phyloP scores from a whole-genome alignment of 148 eudicot species.

The Nyssa sinensis region DNA sequence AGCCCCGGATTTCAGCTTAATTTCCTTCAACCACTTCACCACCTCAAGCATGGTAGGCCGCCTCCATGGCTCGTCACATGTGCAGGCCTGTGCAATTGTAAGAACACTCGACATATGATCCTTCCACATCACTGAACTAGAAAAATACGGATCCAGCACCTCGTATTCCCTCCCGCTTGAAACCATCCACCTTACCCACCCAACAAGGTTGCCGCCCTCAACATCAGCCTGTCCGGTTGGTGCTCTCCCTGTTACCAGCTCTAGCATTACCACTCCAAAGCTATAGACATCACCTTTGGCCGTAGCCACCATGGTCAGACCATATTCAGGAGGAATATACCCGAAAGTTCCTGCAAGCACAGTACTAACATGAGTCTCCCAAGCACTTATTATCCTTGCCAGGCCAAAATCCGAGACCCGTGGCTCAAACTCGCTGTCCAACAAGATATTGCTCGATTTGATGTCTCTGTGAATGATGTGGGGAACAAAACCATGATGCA shows the following conservation, averaged over 20 bases:
- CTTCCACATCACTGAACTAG: constrained; percentile 36
- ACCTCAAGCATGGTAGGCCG: constrained; percentile 82
- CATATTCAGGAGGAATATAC: constrained; percentile 93
- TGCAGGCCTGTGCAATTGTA: constrained; percentile 62
- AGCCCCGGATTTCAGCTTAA: too few relatives aligned
- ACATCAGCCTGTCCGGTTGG: too few relatives aligned
- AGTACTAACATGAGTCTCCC: constrained; percentile 90
- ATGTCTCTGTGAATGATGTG: too few relatives aligned
- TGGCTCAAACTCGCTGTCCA: constrained; percentile 70
- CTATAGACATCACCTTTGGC: too few relatives aligned
- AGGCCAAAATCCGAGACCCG: constrained; percentile 89
- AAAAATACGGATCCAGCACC: constrained; percentile 50
- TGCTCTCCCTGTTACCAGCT: too few relatives aligned
- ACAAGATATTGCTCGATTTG: constrained; percentile 83
- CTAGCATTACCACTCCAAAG: too few relatives aligned
- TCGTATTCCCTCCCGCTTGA: constrained; percentile 51
- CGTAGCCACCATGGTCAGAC: constrained; percentile 81
- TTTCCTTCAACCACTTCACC: constrained; percentile 63
- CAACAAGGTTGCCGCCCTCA: constrained; percentile 93
- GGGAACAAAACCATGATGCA: constrained; percentile 88
- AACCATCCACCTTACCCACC: constrained; percentile 80
- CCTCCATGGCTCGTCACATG: constrained; percentile 66
- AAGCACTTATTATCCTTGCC: constrained; percentile 86
- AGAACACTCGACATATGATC: constrained; percentile 67
- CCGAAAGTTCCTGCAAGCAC: constrained; percentile 87